Base-by-base conservation (phyloP, 2,329 filamentous ascomycete species). In the Daldinia sp. region DNA sequence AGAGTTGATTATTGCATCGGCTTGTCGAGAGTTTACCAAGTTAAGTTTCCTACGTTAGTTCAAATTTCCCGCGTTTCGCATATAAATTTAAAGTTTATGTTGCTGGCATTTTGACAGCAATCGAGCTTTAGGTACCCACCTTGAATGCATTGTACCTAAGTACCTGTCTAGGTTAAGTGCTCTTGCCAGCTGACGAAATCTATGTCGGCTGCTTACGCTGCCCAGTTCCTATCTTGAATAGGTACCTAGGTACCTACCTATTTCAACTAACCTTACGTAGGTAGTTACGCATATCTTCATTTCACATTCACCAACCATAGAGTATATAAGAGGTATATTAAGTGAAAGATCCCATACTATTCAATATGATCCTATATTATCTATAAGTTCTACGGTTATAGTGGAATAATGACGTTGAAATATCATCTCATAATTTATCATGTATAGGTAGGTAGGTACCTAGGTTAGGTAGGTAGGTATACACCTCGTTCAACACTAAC, bases 71-170 rank as follows among this genome's bases (percentile, higher is more conserved):
- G 3, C 25, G 32, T 25, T 51, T 51, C 8, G 30, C 21, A 37
- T 51, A 6, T 27, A 51, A 47, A n/a, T 19, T 57, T 49, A 30
- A 49, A 39, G n/a, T 29, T 57, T 53, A 35, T 19, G 35, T 37
- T 19, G 50, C 19, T 55, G 27, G 29, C 27, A 3, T 39, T 45
- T 41, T 49, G 32, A 57, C 9, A 21, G 21, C 19, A n/a, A n/a
- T 25, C 47, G 39, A 3, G 27, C 5, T 29, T 37, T 30, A 5
- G 9, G 21, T 45, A 10, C 29, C 23, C 35, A 10, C 17, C 10
- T 6, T 25, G n/a, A 15, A 17, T 50, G 19, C 30, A 50, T 25
- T 29, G 29, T 41, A 41, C 37, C 9, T 52, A 29, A n/a, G 34
- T 41, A 53, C 15, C 25, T 43, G 15, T n/a, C 34, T 9, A 4